A percentile compares a stretch with the other conserved stretches of the same genome.
Conservation (phyloP, 2,329 filamentous ascomycete genomes). For the Magnaporthiopsis rhizophila region DNA sequence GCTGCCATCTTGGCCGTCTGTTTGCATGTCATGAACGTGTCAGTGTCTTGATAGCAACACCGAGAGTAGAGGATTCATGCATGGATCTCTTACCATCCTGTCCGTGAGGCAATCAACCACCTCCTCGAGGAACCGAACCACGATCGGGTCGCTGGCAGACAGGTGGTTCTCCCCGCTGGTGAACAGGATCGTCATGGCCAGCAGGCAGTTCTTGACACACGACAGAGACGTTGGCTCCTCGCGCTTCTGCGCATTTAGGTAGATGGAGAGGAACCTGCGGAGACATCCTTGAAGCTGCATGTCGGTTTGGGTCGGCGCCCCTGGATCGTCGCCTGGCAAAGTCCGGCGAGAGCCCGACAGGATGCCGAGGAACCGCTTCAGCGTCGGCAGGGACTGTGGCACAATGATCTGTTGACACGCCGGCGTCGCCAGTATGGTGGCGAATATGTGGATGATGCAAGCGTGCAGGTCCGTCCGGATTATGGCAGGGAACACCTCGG, state of each 20-base stretch:
- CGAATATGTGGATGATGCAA: slow-evolving; percentile 94
- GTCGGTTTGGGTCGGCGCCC: slow-evolving; percentile 39
- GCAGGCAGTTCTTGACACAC: slow-evolving; percentile 87
- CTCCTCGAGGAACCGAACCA: slow-evolving; percentile 69
- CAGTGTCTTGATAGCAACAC: background rate
- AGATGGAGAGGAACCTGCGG: slow-evolving; percentile 73
- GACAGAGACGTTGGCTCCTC: slow-evolving; percentile 68
- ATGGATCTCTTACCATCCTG: slow-evolving; percentile 50
- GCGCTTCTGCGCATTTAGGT: slow-evolving; percentile 66
- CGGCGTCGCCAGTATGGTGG: slow-evolving; percentile 81
- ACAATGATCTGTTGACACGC: slow-evolving; percentile 83
- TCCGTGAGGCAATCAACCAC: slow-evolving; percentile 76
- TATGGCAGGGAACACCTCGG: slow-evolving; percentile 90
- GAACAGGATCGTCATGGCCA: slow-evolving; percentile 83
- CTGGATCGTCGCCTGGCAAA: background rate
- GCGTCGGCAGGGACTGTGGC: slow-evolving; percentile 80
- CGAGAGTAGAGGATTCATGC: background rate
- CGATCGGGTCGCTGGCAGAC: slow-evolving; percentile 64
- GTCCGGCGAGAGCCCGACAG: slow-evolving; percentile 46
- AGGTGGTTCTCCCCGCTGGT: slow-evolving; percentile 71
- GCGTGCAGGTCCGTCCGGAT: slow-evolving; percentile 96
- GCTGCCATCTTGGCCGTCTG: slow-evolving; percentile 82
- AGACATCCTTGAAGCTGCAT: slow-evolving; percentile 75
- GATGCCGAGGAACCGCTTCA: slow-evolving; percentile 81
- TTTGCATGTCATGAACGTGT: background rate